Base-by-base conservation (phyloP, 2,329 filamentous ascomycete genomes). In the Seiridium unicorne region DNA sequence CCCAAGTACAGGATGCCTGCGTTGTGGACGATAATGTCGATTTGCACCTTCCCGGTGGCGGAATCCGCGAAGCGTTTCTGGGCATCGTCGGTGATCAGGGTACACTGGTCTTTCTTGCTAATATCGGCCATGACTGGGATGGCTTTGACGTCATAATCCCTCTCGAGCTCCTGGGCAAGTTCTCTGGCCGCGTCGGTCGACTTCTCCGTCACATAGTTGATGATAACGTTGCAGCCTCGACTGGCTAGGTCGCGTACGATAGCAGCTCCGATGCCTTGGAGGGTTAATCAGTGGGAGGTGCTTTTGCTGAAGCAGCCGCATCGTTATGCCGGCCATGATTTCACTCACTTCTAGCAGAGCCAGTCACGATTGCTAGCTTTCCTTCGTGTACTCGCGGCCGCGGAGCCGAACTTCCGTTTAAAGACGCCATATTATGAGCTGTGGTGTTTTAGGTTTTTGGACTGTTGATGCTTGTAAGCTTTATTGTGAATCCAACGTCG, bases 51-150 rank as follows among this genome's bases (percentile, higher is more conserved):
- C 44, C 74, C 74, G n/a, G 78, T 80, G 69, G 81, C 78, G 9
- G 78, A 76, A 58, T 77, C 76, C 3, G 66, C 56, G 54, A 63
- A 76, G 31, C 80, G 78, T 57, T 78, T 72, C 57, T 81, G 65
- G 54, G 67, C 76, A 70, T 88, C 84, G 62, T 84, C 77, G 38
- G 80, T 73, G 59, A 90, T 69, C 58, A 81, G 76, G 5, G 79
- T 76, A 3, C 83, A 84, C 7, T 83, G 82, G 18, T 79, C 80
- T 48, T 83, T 79, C 26, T 81, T 80, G 65, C 81, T 81, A 68
- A 90, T 82, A 72, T 89, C 86, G 40, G 87, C 87, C 70, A 88
- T 85, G 3, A 89, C 82, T 18, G 79, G 71, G 38, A 84, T 71
- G 51, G 84, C 84, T 61, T 77, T 77, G 64, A 84, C 72, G 26